These are phyloP conservation scores for Pseudozyma thailandica DNA, from an alignment of 1,284 basidiomycete species.

Conservation along the genomic window DNA sequence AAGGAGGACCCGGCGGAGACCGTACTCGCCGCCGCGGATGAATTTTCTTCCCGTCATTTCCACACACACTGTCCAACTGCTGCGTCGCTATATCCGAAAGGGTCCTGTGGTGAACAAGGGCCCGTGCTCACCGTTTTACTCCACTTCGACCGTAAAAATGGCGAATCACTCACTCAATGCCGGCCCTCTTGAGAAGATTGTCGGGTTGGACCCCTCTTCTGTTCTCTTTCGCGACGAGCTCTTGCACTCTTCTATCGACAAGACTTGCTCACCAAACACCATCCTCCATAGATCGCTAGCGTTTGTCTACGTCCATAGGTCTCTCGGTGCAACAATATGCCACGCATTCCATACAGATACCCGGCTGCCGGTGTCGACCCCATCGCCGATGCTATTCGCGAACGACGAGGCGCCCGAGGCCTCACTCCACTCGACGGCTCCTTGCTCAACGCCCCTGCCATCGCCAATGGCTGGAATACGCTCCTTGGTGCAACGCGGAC, in stretches of 20 bases:
- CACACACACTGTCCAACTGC: not conserved
- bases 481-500: slow-evolving; percentile 69
- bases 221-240: not conserved
- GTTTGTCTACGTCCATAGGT: too few relatives aligned
- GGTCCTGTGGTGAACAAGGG: not conserved
- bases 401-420: slow-evolving; percentile 68
- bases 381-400: slow-evolving; percentile 69
- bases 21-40: too few relatives aligned
- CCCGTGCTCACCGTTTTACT: slow-evolving; percentile 14
- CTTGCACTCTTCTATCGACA: not conserved
- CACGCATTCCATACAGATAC: slow-evolving; percentile 66
- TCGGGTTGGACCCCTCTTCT: not conserved
- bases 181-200: slow-evolving; percentile 4
- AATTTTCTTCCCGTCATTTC: slow-evolving; percentile 14
- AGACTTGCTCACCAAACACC: not conserved
- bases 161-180: too few relatives aligned
- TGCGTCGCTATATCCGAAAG: slow-evolving; percentile 8
- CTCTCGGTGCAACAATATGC: slow-evolving; percentile 54
- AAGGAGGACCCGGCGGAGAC: too few relatives aligned
- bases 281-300: not conserved
- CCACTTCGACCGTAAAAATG: slow-evolving; percentile 16
- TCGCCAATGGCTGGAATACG: slow-evolving; percentile 69
- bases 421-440: slow-evolving; percentile 69
- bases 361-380: slow-evolving; percentile 66
- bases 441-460: slow-evolving; percentile 67